These are phyloP conservation scores for Myriosclerotinia curreyana DNA, from an alignment of 2,329 filamentous ascomycete species.

Conservation along the genomic window DNA sequence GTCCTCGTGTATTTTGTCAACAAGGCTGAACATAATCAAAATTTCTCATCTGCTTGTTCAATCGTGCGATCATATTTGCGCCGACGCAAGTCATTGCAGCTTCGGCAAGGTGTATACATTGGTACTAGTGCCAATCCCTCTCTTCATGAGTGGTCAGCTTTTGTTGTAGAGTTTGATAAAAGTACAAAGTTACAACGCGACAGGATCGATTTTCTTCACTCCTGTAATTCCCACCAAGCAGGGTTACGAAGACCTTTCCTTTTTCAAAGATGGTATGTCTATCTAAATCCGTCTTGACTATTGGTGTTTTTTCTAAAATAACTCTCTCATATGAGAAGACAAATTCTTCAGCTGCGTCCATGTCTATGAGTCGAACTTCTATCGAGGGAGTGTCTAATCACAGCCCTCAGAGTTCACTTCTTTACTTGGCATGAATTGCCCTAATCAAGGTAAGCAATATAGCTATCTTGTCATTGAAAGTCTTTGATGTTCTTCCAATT, in stretches of 20 bases:
- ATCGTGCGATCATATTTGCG: too few species aligned
- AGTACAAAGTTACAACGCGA: background rate
- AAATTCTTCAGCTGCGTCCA: background rate
- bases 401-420: background rate
- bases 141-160: too few species aligned
- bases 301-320: background rate
- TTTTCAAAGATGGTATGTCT: background rate
- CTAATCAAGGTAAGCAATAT: background rate
- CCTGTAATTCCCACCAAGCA: background rate
- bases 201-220: background rate
- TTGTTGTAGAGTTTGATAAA: background rate
- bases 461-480: background rate
- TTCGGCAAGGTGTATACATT: too few species aligned
- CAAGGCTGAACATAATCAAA: too few species aligned
- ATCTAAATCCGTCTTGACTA: background rate
- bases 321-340: background rate
- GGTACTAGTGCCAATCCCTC: too few species aligned
- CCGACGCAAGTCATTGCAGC: too few species aligned
- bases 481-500: background rate
- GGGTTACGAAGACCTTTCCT: background rate
- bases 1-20: too few species aligned
- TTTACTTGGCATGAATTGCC: background rate
- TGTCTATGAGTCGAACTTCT: background rate
- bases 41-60: too few species aligned
- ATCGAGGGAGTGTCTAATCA: background rate